phyloP scores from a whole-genome alignment of 805 yeast species.

The Ogataea paraovalis region DNA sequence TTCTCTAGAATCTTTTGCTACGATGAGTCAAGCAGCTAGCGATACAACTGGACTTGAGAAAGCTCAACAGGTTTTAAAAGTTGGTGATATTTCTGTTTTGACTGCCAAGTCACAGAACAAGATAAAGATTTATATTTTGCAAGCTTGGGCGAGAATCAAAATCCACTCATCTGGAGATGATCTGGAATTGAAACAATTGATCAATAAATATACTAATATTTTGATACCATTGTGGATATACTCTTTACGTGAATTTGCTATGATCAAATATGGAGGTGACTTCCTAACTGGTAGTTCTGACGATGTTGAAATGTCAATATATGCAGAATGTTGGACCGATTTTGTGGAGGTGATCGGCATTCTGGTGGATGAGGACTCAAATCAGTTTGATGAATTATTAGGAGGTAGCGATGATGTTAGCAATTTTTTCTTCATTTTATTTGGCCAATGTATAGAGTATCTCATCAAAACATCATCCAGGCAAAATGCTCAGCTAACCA shows the following conservation, averaged over 20 bases:
- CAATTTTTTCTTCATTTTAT: constrained; percentile 71
- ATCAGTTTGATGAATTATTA: constrained; percentile 42
- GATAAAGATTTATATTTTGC: constrained; percentile 56
- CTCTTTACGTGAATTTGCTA: constrained; percentile 68
- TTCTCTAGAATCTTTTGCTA: constrained; percentile 57
- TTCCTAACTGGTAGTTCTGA: constrained; percentile 34
- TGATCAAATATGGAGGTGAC: constrained; percentile 49
- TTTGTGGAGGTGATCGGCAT: constrained; percentile 72
- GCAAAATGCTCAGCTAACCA: constrained; percentile 10
- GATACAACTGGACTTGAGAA: constrained; percentile 19
- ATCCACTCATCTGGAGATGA: constrained; percentile 30
- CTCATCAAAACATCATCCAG: constrained; percentile 43
- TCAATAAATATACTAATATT: constrained; percentile 52
- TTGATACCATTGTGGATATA: constrained; percentile 79
- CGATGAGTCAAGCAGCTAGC: constrained; percentile 19
- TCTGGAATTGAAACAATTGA: constrained; percentile 44
- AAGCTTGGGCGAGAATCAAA: constrained; percentile 70
- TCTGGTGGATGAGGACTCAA: constrained; percentile 49
- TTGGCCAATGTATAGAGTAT: constrained; percentile 79
- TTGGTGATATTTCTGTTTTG: constrained; percentile 52
- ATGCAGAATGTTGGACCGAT: constrained; percentile 67
- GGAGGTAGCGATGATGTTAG: constrained; percentile 53
- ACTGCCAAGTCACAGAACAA: constrained; percentile 45
- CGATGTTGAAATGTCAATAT: constrained; percentile 42
- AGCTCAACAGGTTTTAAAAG: constrained; percentile 35